Evolutionary conservation across 805 yeast genomes (phyloP).

Genomic region (Nakazawaea molendinolei): DNA sequence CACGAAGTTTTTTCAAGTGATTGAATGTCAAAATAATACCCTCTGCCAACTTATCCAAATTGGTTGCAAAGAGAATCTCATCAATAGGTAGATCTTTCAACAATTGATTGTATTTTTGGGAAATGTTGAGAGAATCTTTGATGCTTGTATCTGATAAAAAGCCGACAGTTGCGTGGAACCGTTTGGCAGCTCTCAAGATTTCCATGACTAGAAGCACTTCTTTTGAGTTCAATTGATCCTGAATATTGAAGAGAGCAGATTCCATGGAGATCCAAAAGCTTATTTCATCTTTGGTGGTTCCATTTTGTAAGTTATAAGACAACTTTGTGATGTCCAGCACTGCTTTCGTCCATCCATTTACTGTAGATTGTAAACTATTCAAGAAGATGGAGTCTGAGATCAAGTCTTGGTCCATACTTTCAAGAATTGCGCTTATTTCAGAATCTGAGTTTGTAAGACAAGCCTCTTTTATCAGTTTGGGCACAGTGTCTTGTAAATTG

Average conservation of each 20-base stretch:
- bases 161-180: conserved; percentile 74
- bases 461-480: conserved; percentile 40
- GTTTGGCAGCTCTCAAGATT: conserved; percentile 58
- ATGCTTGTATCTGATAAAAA: conserved; percentile 69
- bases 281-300: conserved; percentile 56
- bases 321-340: conserved; percentile 51
- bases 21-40: conserved; percentile 44
- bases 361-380: conserved; percentile 63
- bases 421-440: conserved; percentile 17
- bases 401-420: conserved; percentile 8
- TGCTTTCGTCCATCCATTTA: conserved; percentile 67
- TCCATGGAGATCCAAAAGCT: conserved; percentile 77
- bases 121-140: conserved; percentile 40
- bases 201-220: conserved; percentile 53
- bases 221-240: conserved; percentile 48
- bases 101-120: conserved; percentile 54
- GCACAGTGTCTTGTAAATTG: conserved; percentile 44
- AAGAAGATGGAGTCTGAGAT: conserved; percentile 48
- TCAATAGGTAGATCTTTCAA: conserved; percentile 66
- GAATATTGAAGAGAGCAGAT: conserved; percentile 45
- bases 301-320: conserved; percentile 46
- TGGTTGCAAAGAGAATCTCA: conserved; percentile 43
- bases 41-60: conserved; percentile 36
- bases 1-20: conserved; percentile 58
- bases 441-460: conserved; percentile 26